Base-by-base conservation (phyloP, 108 stramenopile genomes). In the Nitzschia palea region DNA sequence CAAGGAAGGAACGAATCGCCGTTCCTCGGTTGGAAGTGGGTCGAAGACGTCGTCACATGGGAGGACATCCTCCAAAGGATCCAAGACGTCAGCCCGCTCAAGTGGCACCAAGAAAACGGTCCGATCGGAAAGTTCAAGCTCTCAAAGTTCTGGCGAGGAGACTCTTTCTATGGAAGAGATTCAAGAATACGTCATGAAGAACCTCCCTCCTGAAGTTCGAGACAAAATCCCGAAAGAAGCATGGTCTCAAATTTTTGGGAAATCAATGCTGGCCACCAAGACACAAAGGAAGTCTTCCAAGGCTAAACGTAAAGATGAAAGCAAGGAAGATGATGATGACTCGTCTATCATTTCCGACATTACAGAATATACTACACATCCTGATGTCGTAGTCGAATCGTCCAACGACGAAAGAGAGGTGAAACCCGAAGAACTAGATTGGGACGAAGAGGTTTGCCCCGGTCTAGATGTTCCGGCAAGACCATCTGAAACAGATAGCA, bases 191-290 rank as follows among this genome's bases (percentile, higher is more conserved):
- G 55, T 68, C 23, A 53, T 68, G 54, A 25, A 55, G 17, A 57
- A 55, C 43, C 56, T 68, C 31, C 67, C 67, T 29, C 33, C 2
- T 17, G 43, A 31, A 31, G 44, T 68, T 2, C 5, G 42, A 31
- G 55, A 68, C 25, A 52, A 68, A 28, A 68, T 68, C 43, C 67
- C 67, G 4, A 29, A 57, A 37, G 67, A 55, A n/a, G 67, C 67
- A 5, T 68, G 67, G 67, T 18, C 28, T 15, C 30, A 57, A 20
- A 68, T 68, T 10, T 68, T 68, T 33, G 42, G 54, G 27, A 48
- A 48, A 20, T n/a, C n/a, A n/a, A 18, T 18, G 15, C 18, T 20
- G 47, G 17, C 47, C 15, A 20, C 15, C n/a, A 48, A 48, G 47
- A 55, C 54, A 4, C 30, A 29, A 31, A 31, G 3, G 28, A 55